A percentile compares a stretch with the other conserved stretches of the same genome.
Conservation (phyloP, 305 asterid genomes). For the Andrographis paniculata region DNA sequence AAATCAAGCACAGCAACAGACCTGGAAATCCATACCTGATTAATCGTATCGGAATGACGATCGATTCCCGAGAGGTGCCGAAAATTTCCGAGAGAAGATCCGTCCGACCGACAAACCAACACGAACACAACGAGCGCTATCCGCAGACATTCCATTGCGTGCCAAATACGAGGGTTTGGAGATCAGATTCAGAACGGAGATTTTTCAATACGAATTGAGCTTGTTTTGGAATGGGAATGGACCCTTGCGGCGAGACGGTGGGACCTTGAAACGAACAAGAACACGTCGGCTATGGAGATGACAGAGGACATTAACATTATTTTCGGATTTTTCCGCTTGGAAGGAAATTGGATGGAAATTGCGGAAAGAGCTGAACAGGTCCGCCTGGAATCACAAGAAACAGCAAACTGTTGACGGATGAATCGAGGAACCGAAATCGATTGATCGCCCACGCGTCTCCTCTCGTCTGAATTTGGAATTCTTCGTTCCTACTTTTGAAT, state of each 20-base stretch:
- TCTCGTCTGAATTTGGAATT: slow-evolving; percentile 2
- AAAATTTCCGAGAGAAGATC: slow-evolving; percentile 16
- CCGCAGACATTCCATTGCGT: slow-evolving; percentile 27
- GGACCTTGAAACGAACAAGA: slow-evolving; percentile 9
- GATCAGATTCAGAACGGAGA: slow-evolving; percentile 5
- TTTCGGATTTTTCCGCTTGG: neutral
- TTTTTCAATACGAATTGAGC: neutral
- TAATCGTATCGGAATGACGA: slow-evolving; percentile 1
- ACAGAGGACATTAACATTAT: slow-evolving; percentile 8
- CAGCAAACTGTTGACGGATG: slow-evolving; percentile 24
- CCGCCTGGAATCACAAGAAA: slow-evolving; percentile 1
- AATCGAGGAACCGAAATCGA: slow-evolving; percentile 17
- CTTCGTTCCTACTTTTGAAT: neutral
- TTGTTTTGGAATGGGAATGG: neutral
- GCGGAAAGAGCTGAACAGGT: neutral
- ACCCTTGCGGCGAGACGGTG: slow-evolving; percentile 10
- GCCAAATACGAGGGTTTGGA: slow-evolving; percentile 1
- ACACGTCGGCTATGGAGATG: slow-evolving; percentile 3
- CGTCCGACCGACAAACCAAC: slow-evolving; percentile 28
- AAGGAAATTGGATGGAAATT: slow-evolving; percentile 11
- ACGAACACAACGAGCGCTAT: slow-evolving; percentile 19
- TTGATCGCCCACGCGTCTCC: slow-evolving; percentile 9
- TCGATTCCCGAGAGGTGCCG: slow-evolving; percentile 14
- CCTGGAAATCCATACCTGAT: slow-evolving; percentile 19
- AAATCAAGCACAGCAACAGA: neutral